phyloP scores from a whole-genome alignment of 225 moss, liverwort and hornwort genomes.

The Pseudisothecium myosuroides region DNA sequence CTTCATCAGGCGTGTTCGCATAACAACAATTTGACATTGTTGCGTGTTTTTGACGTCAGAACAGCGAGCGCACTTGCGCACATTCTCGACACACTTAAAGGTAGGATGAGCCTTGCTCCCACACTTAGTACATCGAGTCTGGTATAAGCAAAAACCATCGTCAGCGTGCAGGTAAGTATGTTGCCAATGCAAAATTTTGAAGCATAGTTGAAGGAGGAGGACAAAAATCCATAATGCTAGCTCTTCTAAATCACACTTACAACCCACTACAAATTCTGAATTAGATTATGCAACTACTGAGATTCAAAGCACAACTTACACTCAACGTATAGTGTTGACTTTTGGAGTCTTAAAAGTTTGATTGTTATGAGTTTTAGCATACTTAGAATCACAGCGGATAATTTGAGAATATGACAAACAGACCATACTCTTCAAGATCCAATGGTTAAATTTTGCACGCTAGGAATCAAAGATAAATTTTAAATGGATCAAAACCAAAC shows the following conservation, averaged over 20 bases:
- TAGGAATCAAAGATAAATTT: neutral
- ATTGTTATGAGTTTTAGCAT: neutral
- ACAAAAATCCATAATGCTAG: neutral
- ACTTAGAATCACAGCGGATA: neutral
- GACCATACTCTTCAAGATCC: neutral
- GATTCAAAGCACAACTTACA: neutral
- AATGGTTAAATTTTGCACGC: no score
- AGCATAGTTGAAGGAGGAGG: neutral
- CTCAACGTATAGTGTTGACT: neutral
- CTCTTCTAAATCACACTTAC: neutral
- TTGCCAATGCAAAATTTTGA: neutral
- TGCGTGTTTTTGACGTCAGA: constrained; percentile 31
- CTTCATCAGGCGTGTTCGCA: constrained; percentile 73
- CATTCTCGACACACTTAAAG: constrained; percentile 23
- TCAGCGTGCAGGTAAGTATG: neutral
- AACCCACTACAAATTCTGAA: neutral
- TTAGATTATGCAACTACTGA: neutral
- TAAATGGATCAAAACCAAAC: neutral
- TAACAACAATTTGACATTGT: constrained; percentile 60
- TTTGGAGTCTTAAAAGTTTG: neutral
- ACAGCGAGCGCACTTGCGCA: constrained; percentile 53
- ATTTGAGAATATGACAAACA: neutral
- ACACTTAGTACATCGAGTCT: constrained; percentile 52
- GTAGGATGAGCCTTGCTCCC: constrained; percentile 60
- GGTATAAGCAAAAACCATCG: neutral